Base-by-base conservation (phyloP, 176 grass and related monocot genomes). In the Oryza australiensis region DNA sequence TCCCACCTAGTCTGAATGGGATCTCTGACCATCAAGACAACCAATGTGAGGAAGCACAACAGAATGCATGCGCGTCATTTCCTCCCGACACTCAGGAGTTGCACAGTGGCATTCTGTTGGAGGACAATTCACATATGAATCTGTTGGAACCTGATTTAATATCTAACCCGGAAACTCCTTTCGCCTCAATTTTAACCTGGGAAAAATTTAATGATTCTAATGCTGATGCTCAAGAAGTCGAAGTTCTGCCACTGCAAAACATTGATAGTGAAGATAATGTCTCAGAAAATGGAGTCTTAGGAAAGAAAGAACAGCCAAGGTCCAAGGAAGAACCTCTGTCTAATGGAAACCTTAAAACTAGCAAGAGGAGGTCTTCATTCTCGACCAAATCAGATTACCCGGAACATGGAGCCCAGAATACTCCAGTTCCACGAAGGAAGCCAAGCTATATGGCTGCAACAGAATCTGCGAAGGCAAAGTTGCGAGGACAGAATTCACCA, bases 391-490 rank as follows among this genome's bases (percentile, higher is more conserved):
- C 85, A 79, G 95, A 93, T 80, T 86, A 93, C 79, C 26, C 26
- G 5, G 95, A 93, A 84, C 83, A 86, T 75, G 82, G 73, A 71
- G 65, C 68, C 45, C 84, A 72, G 69, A 82, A 88, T 15, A 84
- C 79, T 73, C 83, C 83, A 45, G 68, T 75, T 68, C 81, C 79
- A 57, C 78, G 73, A 68, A 94, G 95, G 80, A 41, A 91, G 12
- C 94, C 94, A 79, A 97, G 95, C 76, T 97, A 97, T 85, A 97
- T 97, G 95, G 88, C 88, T 82, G 81, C 92, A 41, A 97, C 92
- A 20, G 76, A 86, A 70, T 97, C 94, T 14, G 84, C 73, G 38
- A 94, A 97, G 74, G 92, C 92, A 15, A 97, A 97, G 73, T 63
- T 97, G 28, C 84, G 88, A 87, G 88, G 83, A 26, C 94, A 94